Evolutionary conservation across 1,284 basidiomycete genomes (phyloP), one percentile per base, ranked within the genome.

Genomic region (Cystobasidium slooffiae): DNA sequence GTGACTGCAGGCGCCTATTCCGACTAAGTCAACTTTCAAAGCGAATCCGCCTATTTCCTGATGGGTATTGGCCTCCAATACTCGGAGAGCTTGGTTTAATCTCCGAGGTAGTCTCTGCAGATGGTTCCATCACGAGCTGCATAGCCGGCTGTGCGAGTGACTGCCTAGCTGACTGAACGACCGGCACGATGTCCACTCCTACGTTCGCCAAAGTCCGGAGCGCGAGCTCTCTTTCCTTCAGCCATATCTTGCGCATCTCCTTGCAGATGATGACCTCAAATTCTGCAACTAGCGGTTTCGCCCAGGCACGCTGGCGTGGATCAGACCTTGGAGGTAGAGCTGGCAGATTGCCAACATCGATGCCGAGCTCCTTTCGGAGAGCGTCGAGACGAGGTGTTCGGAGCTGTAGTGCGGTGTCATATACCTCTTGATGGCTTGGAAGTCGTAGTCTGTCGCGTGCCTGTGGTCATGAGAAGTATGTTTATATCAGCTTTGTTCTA

Each of bases 131-230:
- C 31, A 31, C 31, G 31, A 31, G 31, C 31, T 31, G 31, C 31
- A 31, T 31, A 31, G 31, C 31, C 31, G 31, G 31, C 31, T 31
- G 31, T 31, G 31, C 31, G 31, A 31, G 31, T 31, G 31, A 5
- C 31, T 2, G 31, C 31, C 31, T 31, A 31, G 39, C 63, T 22
- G 63, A 16, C 16, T 51, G 44, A 24, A 46, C 47, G n/a, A 65
- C 63, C 14, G 46, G 63, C n/a, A 65, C 63, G 6, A 65, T 51
- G 24, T 65, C 63, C 31, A 65, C 63, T 49, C 63, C 63, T 7
- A 22, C 46, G 16, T 52, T 65, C 1, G 63, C 63, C 7, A 65
- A 8, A 31, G 63, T 65, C 9, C 51, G 31, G 3, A 52, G 14
- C 31, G 63, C 63, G n/a, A 52, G 31, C 44, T 51, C 43, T 37